Conservation (phyloP, 164 flowering plant species). For the Macadamia integrifolia region DNA sequence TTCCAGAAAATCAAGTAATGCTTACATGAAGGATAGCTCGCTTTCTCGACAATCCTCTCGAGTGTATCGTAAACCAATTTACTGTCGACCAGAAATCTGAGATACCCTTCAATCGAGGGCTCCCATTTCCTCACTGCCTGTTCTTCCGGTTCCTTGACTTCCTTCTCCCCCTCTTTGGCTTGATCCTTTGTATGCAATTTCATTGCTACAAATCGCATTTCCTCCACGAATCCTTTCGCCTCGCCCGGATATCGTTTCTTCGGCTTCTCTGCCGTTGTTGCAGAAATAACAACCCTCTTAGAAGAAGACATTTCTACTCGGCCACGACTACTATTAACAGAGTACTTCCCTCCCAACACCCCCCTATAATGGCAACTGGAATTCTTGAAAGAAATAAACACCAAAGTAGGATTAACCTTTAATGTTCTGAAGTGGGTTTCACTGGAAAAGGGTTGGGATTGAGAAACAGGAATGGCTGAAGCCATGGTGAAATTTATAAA, state of each 20-base stretch:
- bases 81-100: conserved; percentile 85
- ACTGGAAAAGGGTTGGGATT: conserved; percentile 8
- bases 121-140: conserved; percentile 67
- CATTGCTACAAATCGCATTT: conserved; percentile 95
- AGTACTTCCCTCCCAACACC: background rate
- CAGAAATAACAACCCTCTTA: conserved; percentile 22
- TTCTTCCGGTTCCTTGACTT: conserved; percentile 24
- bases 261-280: conserved; percentile 55
- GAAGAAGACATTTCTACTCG: conserved; percentile 13
- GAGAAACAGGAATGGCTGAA: conserved; percentile 13
- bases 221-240: conserved; percentile 90
- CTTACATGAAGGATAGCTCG: conserved; percentile 69
- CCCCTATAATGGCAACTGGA: conserved; percentile 2
- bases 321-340: background rate
- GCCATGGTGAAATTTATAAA: conserved; percentile 9
- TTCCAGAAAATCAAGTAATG: background rate
- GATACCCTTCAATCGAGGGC: conserved; percentile 74
- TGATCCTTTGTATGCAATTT: conserved; percentile 88
- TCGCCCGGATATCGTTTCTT: conserved; percentile 68
- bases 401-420: background rate
- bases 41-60: conserved; percentile 60
- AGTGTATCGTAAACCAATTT: conserved; percentile 88
- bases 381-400: conserved; percentile 1
- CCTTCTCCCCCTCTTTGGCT: conserved; percentile 86
- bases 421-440: conserved; percentile 10